Evolutionary conservation across 2,329 filamentous ascomycete species (phyloP), one percentile per base, ranked within the genome.

Genomic region (Teratosphaeria nubilosa): DNA sequence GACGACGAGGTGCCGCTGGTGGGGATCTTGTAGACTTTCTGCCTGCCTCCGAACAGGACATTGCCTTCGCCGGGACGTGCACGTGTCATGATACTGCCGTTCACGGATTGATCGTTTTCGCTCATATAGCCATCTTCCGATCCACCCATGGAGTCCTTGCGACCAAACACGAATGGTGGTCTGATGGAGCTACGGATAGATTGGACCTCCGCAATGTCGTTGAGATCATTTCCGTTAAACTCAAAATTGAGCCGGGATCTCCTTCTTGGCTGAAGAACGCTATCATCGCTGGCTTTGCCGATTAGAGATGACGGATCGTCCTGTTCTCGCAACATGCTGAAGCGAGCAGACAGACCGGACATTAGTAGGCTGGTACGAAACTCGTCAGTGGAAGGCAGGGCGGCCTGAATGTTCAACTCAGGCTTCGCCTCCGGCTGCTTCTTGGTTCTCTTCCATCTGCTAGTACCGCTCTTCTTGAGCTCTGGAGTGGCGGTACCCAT

Each of bases 291-390:
- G 16, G 92, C 92, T 73, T 97, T 96, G 59, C 92, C 92, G 32
- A 96, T 81, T 71, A 91, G 88, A 1, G 90, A 92, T 62, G 79
- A 86, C 1, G 92, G 92, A 68, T 96, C 91, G 71, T 96, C 91
- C 72, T 96, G 92, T 73, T 96, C 92, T 67, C 90, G 81, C 32
- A 97, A 78, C 92, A 97, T 97, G 65, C 92, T 97, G 73, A 99
- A 99, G 6, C 94, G 86, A 13, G 91, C 90, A 0, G 92, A 97
- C 4, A 99, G 80, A 50, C 91, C 92, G 0, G 90, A 91, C 92
- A 99, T 95, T 62, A 99, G 79, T 59, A 99, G 77, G 78, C 94
- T 97, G 3, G 94, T 99, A 58, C 94, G 85, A 73, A 99, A 97
- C 69, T 97, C 87, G 73, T 97, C 90, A 53, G 78, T 86, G 0